Evolutionary conservation across 1,139 yeast species (phyloP), one percentile per base, ranked within the genome.

Genomic region (Wickerhamiella pararugosa): DNA sequence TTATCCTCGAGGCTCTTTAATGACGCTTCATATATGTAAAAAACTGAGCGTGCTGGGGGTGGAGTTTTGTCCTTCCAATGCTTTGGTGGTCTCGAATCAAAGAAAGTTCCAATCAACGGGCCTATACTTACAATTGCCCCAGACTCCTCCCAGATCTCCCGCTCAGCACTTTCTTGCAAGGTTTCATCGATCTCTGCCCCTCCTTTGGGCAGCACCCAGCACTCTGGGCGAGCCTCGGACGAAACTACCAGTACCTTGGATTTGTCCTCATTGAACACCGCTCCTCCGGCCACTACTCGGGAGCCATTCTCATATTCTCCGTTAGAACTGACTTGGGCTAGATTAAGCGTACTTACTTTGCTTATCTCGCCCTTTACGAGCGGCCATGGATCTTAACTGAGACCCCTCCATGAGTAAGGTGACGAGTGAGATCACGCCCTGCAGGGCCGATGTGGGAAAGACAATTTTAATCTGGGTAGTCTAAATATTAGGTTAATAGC

Each of bases 71-170:
- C 54, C 29, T 31, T 39, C 59, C 82, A 79, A 3, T 75, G 71
- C 58, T 76, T 73, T 33, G 71, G 66, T 6, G 84, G 84, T 45
- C 94, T 60, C 53, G 70, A 66, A 55, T 84, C 95, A 42, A 69
- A 70, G 26, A 82, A 78, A 1, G 71, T 65, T 0, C 90, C 93
- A 37, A 87, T 62, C 46, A 67, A 67, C 38, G 55, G 52, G 9
- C 84, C 68, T 11, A 59, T 63, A 4, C 95, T 94, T 4, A 38
- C 41, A 35, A 71, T 71, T 28, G 80, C 82, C 0, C 98, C 98
- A 0, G 94, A 93, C 60, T 90, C 99, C 60, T 90, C 98, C 98
- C 98, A 90, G 0, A 94, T 82, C 58, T 90, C 98, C 46, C 99
- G 66, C 10, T 71, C 65, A 0, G 97, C 97, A 6, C 83, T 54